Evolutionary conservation across 805 yeast genomes (phyloP), one percentile per base, ranked within the genome.

Genomic region (Suhomyces prunicola): DNA sequence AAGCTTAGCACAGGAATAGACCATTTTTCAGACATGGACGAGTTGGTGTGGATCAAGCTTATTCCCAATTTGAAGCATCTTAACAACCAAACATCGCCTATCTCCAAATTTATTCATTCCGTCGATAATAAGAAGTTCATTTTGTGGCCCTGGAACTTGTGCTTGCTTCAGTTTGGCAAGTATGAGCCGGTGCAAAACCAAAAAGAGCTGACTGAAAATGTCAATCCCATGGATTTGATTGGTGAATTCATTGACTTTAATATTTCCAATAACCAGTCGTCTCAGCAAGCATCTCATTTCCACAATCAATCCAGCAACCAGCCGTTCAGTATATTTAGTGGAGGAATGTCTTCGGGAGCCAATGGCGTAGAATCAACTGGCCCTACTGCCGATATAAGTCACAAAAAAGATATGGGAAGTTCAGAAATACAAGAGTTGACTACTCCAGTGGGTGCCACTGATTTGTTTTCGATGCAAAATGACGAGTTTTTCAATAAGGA

Each of bases 91-190:
- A 83, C 92, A 0, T 85, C 91, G 0, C 74, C 74, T 9, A 77
- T 88, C 2, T 73, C 90, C 10, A 73, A 76, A 23, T 87, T 80
- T 64, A 72, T 85, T 46, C 81, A 78, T 58, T 72, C 77, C 0
- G 83, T 82, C 3, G 76, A 73, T 29, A 81, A 80, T 57, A 74
- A 73, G 26, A 84, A 85, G 60, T 82, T 75, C 51, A 79, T 88
- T 1, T 67, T 83, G 44, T 88, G 96, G 96, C 96, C 96, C 0
- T 69, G 86, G 60, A 81, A 80, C 46, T 69, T 88, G 19, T 86
- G 92, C 60, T 73, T 81, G 52, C 71, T 82, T 4, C 94, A 88
- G 61, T 70, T 77, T 51, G 81, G 74, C 10, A 58, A 65, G 46
- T 52, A 53, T 40, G 70, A 69, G 51, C 22, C 22, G 27, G 31